Evolutionary conservation across 2,329 filamentous ascomycete genomes (phyloP), one percentile per base, ranked within the genome.

Genomic region (Cercospora berteroae): DNA sequence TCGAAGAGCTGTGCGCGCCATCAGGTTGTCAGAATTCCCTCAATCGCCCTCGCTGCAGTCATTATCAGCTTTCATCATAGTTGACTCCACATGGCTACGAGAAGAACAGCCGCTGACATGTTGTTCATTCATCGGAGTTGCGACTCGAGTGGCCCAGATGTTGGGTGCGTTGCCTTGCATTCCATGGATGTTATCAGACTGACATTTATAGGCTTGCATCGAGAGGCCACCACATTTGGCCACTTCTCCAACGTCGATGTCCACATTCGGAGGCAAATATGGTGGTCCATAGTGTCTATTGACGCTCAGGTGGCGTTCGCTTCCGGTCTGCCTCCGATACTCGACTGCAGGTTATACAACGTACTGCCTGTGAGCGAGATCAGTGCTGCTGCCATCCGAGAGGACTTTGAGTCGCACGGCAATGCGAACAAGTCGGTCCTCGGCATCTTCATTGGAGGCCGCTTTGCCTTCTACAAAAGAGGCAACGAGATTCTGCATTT

Each of bases 201-300:
- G 13, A 44, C 20, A 0, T 27, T 33, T 27, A 57, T 33, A 71
- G 70, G 82, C 13, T 73, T 83, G 4, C 82, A 83, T 72, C 79
- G 82, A 18, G 83, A 85, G 64, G 82, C 82, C 2, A 80, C 80
- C 0, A 79, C 83, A 23, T 84, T 83, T 68, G 67, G 67, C 7
- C 80, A 80, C 5, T 80, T 84, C 58, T 74, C 77, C 10, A 74
- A 80, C 4, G 79, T 78, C 36, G 81, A 83, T 69, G 81, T 81
- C 3, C 81, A 83, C 69, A 77, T 80, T 50, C 77, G 82, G 27
- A 78, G 82, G 60, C 77, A 81, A 16, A 74, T 83, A 60, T 83
- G 82, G 82, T 83, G 81, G 81, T 81, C 83, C 67, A 81, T 83
- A 39, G 79, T 83, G 27, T 80, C 83, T 55, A 81, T 82, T 75